Evolutionary conservation across 768 basidiomycete species (phyloP).

Genomic region (Boletus huronensis): DNA sequence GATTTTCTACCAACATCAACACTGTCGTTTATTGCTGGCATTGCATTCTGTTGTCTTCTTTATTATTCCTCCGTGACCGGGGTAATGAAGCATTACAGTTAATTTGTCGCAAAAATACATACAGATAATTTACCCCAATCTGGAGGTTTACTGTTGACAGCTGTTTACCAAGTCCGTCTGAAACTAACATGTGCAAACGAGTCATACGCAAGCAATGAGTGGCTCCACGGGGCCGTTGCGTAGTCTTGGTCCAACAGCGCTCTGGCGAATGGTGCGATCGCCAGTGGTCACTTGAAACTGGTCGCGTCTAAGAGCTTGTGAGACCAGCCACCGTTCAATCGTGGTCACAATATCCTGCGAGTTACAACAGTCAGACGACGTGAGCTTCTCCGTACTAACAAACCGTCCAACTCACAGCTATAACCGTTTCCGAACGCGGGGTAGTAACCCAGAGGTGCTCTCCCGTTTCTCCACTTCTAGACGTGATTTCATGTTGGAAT

Average conservation of each 20-base stretch:
- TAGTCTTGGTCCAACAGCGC: slow-evolving; percentile 27
- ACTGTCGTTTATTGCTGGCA: too few species aligned
- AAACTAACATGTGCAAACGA: slow-evolving; percentile 16
- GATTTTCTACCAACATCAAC: background rate
- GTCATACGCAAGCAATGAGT: background rate
- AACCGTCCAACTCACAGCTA: slow-evolving; percentile 16
- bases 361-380: background rate
- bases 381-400: background rate
- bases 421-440: slow-evolving; percentile 12
- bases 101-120: background rate
- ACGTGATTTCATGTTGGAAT: slow-evolving; percentile 19
- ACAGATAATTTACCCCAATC: background rate
- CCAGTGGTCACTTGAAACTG: background rate
- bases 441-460: slow-evolving; percentile 22
- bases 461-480: slow-evolving; percentile 10
- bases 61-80: background rate
- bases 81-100: background rate
- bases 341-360: slow-evolving; percentile 26
- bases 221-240: background rate
- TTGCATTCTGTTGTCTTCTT: background rate
- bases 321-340: slow-evolving; percentile 27
- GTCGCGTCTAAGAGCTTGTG: slow-evolving; percentile 22
- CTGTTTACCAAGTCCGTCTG: slow-evolving; percentile 16
- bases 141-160: slow-evolving; percentile 4
- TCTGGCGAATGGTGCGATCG: slow-evolving; percentile 9